A percentile compares a stretch with the other conserved stretches of the same genome.
phyloP scores from a whole-genome alignment of 768 basidiomycete genomes.

The Boletus fagicola region DNA sequence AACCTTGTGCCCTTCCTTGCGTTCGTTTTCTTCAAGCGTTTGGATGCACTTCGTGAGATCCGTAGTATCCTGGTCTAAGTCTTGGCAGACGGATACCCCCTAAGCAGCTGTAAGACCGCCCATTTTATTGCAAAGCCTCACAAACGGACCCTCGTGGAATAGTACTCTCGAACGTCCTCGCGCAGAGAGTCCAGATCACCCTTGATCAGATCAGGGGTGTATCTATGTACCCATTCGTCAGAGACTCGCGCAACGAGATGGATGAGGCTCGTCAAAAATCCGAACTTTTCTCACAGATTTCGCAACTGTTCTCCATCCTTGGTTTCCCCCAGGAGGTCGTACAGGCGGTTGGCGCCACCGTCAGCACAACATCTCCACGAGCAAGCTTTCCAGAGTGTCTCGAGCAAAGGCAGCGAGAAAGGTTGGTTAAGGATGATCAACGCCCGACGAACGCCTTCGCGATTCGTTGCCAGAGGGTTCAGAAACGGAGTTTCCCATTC shows the following conservation, averaged over 20 bases:
- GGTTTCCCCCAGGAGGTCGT: slow-evolving; percentile 46
- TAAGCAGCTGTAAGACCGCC: slow-evolving; percentile 28
- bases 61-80: slow-evolving; percentile 79
- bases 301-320: slow-evolving; percentile 10
- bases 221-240: slow-evolving; percentile 41
- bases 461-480: slow-evolving; percentile 13
- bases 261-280: neutral
- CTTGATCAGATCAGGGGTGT: slow-evolving; percentile 82
- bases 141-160: slow-evolving; percentile 51
- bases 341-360: slow-evolving; percentile 83
- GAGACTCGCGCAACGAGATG: neutral
- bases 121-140: neutral
- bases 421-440: slow-evolving; percentile 92
- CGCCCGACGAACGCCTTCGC: slow-evolving; percentile 36
- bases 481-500: slow-evolving; percentile 30
- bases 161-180: slow-evolving; percentile 68
- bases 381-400: slow-evolving; percentile 53
- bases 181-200: slow-evolving; percentile 92
- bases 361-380: slow-evolving; percentile 74
- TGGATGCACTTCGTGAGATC: slow-evolving; percentile 92
- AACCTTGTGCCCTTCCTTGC: slow-evolving; percentile 39
- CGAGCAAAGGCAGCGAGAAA: slow-evolving; percentile 62
- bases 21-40: slow-evolving; percentile 60
- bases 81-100: slow-evolving; percentile 68
- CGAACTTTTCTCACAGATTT: slow-evolving; percentile 10